Evolutionary conservation across 2,329 filamentous ascomycete species (phyloP), one percentile per base, ranked within the genome.

Genomic region (Rhexocercosporidium sp.): DNA sequence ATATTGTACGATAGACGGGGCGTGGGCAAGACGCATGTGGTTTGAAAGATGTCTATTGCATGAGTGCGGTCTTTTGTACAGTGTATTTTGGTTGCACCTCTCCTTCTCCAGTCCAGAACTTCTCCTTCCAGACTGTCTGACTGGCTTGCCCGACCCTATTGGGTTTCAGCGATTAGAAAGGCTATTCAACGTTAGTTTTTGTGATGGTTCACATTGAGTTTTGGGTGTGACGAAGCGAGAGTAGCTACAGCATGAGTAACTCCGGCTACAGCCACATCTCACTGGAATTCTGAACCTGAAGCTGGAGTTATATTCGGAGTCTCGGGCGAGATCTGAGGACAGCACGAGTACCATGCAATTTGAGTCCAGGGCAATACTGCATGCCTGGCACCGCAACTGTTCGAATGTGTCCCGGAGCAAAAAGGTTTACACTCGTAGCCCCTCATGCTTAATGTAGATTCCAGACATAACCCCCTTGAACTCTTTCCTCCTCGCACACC

Each of bases 61-160:
- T 67, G 62, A 44, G 31, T 59, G 41, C 34, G 46, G 60, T 69
- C 64, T 69, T 72, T 72, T 66, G 66, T 72, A 72, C 66, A 71
- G 53, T 71, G 67, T 56, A 66, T 64, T 61, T 65, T 57, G 34
- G 37, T 62, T 65, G 53, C 31, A 56, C 47, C 53, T 34, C n/a
- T 39, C 14, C 31, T 37, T 20, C 20, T 41, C 47, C n/a, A 53
- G 34, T 60, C 66, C 64, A 63, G 34, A 59, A 57, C 57, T 59
- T n/a, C 22, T 27, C 47, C 44, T 46, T 27, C 22, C 56, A 29
- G 47, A 34, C 49, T 59, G n/a, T 34, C 18, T 56, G 46, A 27
- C 14, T 51, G 18, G 31, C 60, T 29, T 39, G 25, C 53, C 4
- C 31, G 5, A 9, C 9, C 0, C 11, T 20, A 14, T 31, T 2